Base-by-base conservation (phyloP, 2,329 filamentous ascomycete species). In the Lecanicillium sp. region DNA sequence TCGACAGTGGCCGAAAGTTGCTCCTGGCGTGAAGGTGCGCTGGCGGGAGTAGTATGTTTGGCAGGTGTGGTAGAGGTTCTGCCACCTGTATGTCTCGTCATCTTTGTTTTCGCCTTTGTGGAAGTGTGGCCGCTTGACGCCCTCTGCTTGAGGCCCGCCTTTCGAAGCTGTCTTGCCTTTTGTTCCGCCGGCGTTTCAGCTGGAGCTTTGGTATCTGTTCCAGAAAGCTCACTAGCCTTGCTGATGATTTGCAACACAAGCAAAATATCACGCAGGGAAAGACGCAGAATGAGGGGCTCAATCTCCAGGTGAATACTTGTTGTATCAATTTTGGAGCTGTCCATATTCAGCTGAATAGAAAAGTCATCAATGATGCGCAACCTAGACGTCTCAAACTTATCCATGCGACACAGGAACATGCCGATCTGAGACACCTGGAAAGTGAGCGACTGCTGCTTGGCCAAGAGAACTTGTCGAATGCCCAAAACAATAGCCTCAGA, bases 321-420 rank as follows among this genome's bases (percentile, higher is more conserved):
- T 27, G 81, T 51, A 48, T 78, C 80, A 0, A 64, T 55, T 35
- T 68, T 64, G 1, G 76, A 79, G 45, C 60, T 76, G 52, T 98
- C 90, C 68, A 98, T 78, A 3, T 86, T 92, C 51, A 94, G 71
- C 46, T 92, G 85, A 9, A 96, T 69, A 3, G 88, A 95, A 57
- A 98, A 98, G 59, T 98, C 89, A 55, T 99, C 94, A 22, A 99
- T 76, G 44, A 99, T 95, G 14, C 92, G 80, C 33, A 98, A 71
- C 28, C 87, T 79, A 29, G 83, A 89, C 4, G 85, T 88, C 49
- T 98, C 90, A 50, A 96, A 96, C 46, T 81, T 85, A 59, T 99
- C 94, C 92, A 99, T 98, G 11, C 92, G 84, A 56, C 94, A 98
- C 22, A 98, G 63, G 58, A 95, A 99, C 92, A 99, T 98, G 50